Conservation (phyloP, 768 basidiomycete genomes). For the Tricholoma bakamatsutake region DNA sequence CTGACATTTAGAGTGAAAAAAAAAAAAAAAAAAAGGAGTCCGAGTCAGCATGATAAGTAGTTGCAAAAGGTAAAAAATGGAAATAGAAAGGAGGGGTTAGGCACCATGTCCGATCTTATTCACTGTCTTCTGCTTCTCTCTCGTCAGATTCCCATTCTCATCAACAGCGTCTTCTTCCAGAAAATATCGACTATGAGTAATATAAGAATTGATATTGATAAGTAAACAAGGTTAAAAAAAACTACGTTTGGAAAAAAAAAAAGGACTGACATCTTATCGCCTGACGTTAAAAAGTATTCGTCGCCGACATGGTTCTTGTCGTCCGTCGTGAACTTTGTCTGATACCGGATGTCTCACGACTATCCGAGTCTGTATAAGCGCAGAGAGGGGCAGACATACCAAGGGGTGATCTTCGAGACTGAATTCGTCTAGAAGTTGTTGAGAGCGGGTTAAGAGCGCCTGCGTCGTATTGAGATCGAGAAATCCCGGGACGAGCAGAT, state of each 20-base stretch:
- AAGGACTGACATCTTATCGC: constrained; percentile 86
- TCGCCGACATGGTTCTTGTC: constrained; percentile 81
- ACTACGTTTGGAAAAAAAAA: too few species aligned
- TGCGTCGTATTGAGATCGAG: constrained; percentile 50
- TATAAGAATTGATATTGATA: too few species aligned
- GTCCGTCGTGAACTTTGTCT: constrained; percentile 90
- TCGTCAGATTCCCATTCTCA: constrained; percentile 58
- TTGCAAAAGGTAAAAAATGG: constrained; percentile 6
- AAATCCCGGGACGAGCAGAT: constrained; percentile 75
- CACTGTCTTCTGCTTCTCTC: constrained; percentile 70
- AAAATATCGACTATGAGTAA: constrained; percentile 62
- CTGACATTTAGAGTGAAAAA: constrained; percentile 30
- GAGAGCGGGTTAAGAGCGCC: constrained; percentile 63
- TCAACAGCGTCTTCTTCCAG: constrained; percentile 86
- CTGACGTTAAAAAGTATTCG: constrained; percentile 87
- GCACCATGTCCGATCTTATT: constrained; percentile 95
- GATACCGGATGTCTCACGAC: not conserved
- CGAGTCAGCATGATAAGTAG: not conserved
- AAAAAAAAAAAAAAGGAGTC: not conserved
- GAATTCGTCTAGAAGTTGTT: constrained; percentile 75
- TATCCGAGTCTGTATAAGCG: too few species aligned
- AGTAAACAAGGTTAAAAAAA: too few species aligned
- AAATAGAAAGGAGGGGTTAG: too few species aligned
- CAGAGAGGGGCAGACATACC: constrained; percentile 32
- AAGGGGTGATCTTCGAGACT: constrained; percentile 72